A percentile compares a stretch with the other conserved stretches of the same genome.
Evolutionary conservation across 2,329 filamentous ascomycete species (phyloP).

Genomic region (Ophiostoma sp.): DNA sequence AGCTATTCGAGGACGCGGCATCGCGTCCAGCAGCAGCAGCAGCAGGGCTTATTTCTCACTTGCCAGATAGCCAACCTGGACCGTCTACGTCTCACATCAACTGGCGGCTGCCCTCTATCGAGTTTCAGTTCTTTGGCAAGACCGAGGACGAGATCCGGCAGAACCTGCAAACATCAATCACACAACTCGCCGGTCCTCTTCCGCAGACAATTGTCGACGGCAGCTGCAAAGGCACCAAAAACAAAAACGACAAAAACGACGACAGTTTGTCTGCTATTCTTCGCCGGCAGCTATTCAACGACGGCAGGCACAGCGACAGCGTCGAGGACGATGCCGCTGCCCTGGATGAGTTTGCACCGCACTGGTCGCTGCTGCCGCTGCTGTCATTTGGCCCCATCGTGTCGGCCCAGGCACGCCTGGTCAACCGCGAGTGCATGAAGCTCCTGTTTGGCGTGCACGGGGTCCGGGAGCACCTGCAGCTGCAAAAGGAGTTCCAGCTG

Average conservation of each 20-base stretch:
- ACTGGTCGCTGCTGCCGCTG: conserved; percentile 57
- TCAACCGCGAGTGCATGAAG: conserved; percentile 69
- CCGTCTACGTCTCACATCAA: neutral
- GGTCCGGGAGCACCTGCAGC: conserved; percentile 63
- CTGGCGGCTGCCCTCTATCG: conserved; percentile 22
- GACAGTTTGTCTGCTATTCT: conserved; percentile 42
- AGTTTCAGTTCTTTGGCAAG: conserved; percentile 47
- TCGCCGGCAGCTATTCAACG: conserved; percentile 37
- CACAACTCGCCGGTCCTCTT: conserved; percentile 39
- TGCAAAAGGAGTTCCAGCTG: conserved; percentile 77
- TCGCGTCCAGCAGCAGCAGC: neutral
- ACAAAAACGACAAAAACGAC: conserved; percentile 22
- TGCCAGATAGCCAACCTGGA: neutral
- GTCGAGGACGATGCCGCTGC: conserved; percentile 2
- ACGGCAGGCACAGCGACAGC: neutral
- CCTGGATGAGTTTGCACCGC: conserved; percentile 41
- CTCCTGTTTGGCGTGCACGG: conserved; percentile 71
- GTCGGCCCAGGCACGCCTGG: conserved; percentile 65
- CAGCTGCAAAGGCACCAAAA: neutral
- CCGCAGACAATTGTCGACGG: conserved; percentile 1
- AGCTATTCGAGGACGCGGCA: conserved; percentile 31
- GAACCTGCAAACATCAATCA: conserved; percentile 48
- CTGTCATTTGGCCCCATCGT: conserved; percentile 74
- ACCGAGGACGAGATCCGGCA: conserved; percentile 44
- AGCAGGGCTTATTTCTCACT: neutral